A percentile compares a stretch with the other conserved stretches of the same genome.
These are phyloP conservation scores for Kernera saxatilis DNA, from an alignment of 345 rosid genomes.

Conservation along the genomic window DNA sequence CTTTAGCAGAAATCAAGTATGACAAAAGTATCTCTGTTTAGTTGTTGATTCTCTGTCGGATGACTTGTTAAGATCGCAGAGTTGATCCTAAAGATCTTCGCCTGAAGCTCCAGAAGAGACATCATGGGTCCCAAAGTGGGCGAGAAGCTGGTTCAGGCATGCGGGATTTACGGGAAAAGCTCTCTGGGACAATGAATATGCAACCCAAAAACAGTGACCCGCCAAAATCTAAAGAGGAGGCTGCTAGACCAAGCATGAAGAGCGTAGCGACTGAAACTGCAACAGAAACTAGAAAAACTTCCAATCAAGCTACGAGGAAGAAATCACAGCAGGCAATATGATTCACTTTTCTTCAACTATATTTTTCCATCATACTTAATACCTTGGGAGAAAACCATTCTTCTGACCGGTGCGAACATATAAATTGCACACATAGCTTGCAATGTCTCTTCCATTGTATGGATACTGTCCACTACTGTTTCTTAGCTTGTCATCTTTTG, in stretches of 20 bases:
- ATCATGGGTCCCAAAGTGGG: slow-evolving; percentile 45
- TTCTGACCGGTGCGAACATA: not conserved
- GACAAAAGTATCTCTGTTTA: slow-evolving; percentile 34
- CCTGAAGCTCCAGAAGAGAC: slow-evolving; percentile 80
- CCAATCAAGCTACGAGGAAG: slow-evolving; percentile 43
- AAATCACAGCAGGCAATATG: slow-evolving; percentile 59
- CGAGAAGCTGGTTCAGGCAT: slow-evolving; percentile 48
- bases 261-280: slow-evolving; percentile 55
- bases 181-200: slow-evolving; percentile 68
- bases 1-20: slow-evolving; percentile 18
- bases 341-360: slow-evolving; percentile 7
- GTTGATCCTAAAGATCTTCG: slow-evolving; percentile 82
- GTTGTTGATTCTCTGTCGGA: slow-evolving; percentile 41
- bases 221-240: slow-evolving; percentile 46
- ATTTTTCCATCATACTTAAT: slow-evolving; percentile 2
- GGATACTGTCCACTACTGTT: not conserved
- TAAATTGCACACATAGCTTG: not conserved
- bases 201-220: slow-evolving; percentile 54
- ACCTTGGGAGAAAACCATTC: not conserved
- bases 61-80: slow-evolving; percentile 58
- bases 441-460: not conserved
- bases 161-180: slow-evolving; percentile 82
- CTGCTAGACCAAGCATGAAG: slow-evolving; percentile 53
- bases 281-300: slow-evolving; percentile 47
- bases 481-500: slow-evolving; percentile 23